phyloP scores from a whole-genome alignment of 2,329 filamentous ascomycete genomes.

The Sclerotinia trifoliorum region DNA sequence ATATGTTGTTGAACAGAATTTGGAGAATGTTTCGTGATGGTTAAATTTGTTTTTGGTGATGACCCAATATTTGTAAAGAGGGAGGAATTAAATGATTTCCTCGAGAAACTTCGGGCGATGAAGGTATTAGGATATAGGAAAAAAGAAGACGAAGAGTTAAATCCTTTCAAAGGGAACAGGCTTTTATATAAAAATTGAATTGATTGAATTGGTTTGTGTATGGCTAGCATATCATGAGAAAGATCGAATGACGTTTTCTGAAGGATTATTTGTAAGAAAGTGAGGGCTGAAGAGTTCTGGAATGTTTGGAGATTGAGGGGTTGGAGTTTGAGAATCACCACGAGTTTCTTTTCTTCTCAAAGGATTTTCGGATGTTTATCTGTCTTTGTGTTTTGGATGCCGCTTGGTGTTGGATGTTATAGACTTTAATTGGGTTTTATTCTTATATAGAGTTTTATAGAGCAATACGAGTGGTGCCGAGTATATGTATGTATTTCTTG shows the following conservation, averaged over 20 bases:
- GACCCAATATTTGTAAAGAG: conserved; percentile 8
- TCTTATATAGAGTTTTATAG: too few relatives aligned
- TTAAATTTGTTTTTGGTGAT: conserved; percentile 9
- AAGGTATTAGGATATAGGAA: neutral
- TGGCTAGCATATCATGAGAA: neutral
- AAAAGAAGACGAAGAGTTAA: neutral
- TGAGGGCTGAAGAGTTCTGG: neutral
- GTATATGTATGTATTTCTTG: too few relatives aligned
- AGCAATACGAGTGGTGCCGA: too few relatives aligned
- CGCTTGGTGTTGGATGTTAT: too few relatives aligned
- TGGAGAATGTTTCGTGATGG: neutral
- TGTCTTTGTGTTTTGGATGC: too few relatives aligned
- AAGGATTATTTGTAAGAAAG: conserved; percentile 20
- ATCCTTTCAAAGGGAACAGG: neutral
- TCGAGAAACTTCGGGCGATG: neutral
- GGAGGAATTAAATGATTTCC: neutral
- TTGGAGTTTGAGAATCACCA: too few relatives aligned
- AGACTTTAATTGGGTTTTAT: too few relatives aligned
- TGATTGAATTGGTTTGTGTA: neutral
- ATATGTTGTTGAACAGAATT: conserved; percentile 16
- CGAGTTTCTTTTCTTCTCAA: too few relatives aligned
- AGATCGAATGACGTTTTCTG: conserved; percentile 1
- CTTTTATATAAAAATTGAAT: neutral
- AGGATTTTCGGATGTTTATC: too few relatives aligned
- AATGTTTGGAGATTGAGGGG: neutral